These are phyloP conservation scores for Apiotrichum gracile DNA, from an alignment of 1,284 basidiomycete species.

Conservation along the genomic window DNA sequence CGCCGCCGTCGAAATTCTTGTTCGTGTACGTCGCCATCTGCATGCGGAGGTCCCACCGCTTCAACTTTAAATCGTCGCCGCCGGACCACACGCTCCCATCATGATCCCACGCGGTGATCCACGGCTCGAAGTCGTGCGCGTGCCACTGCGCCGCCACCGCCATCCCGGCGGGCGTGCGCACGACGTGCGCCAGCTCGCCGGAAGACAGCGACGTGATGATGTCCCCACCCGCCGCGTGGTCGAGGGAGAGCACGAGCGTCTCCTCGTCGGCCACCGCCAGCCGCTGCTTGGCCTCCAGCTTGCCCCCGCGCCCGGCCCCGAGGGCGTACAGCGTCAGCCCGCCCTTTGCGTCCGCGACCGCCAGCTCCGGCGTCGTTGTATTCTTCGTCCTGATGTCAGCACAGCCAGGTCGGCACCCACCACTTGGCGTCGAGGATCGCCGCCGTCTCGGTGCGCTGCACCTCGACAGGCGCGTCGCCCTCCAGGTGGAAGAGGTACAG, in stretches of 20 bases:
- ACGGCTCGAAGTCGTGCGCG: slow-evolving; percentile 91
- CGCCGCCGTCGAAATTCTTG: slow-evolving; percentile 81
- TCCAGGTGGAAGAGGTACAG: slow-evolving; percentile 19
- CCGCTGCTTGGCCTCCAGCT: slow-evolving; percentile 45
- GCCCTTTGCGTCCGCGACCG: slow-evolving; percentile 77
- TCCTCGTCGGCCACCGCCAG: slow-evolving; percentile 58
- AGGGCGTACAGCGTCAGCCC: slow-evolving; percentile 60
- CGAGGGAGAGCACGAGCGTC: slow-evolving; percentile 73
- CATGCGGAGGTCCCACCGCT: slow-evolving; percentile 83
- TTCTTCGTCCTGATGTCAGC: neutral
- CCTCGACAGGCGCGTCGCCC: slow-evolving; percentile 41
- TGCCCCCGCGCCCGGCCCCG: neutral
- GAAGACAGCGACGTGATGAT: slow-evolving; percentile 74
- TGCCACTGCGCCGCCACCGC: slow-evolving; percentile 60
- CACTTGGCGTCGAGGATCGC: slow-evolving; percentile 93
- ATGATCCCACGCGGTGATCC: slow-evolving; percentile 89
- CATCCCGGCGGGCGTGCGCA: slow-evolving; percentile 44
- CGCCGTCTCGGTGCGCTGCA: slow-evolving; percentile 66
- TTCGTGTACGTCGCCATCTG: slow-evolving; percentile 65
- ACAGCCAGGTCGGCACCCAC: slow-evolving; percentile 45
- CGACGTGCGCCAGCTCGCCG: slow-evolving; percentile 63
- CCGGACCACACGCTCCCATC: slow-evolving; percentile 85
- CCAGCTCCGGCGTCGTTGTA: slow-evolving; percentile 46
- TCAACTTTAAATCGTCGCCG: slow-evolving; percentile 86
- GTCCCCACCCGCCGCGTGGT: slow-evolving; percentile 48